These are phyloP conservation scores for Pseudogymnoascus sp. DNA, from an alignment of 2,329 filamentous ascomycete genomes.

Conservation along the genomic window DNA sequence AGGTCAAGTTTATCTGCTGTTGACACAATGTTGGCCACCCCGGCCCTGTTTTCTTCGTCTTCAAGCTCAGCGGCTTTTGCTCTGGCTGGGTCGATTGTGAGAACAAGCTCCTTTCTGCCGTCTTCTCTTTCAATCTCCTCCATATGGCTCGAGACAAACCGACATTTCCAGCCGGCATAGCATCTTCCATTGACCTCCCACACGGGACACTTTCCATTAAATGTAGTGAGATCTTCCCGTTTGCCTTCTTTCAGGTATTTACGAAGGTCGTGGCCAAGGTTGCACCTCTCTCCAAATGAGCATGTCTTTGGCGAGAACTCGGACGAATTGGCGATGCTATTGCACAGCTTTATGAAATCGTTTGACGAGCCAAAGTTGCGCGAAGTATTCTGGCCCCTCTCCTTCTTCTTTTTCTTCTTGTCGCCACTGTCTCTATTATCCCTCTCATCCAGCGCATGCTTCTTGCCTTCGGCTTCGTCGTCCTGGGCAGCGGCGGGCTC, in stretches of 20 bases:
- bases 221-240: conserved; percentile 66
- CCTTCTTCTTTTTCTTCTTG: conserved; percentile 48
- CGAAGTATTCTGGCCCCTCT: conserved; percentile 72
- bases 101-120: conserved; percentile 71
- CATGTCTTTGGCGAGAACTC: conserved; percentile 80
- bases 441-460: conserved; percentile 33
- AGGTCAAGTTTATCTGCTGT: conserved; percentile 65
- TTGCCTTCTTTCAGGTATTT: conserved; percentile 78
- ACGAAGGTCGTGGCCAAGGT: conserved; percentile 73
- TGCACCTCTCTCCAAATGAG: conserved; percentile 71
- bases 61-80: conserved; percentile 17
- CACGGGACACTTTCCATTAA: conserved; percentile 72
- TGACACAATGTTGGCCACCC: conserved; percentile 67
- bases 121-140: conserved; percentile 69
- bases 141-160: conserved; percentile 82
- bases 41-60: conserved; percentile 42
- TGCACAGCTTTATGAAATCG: conserved; percentile 71
- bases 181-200: conserved; percentile 71
- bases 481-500: conserved; percentile 29
- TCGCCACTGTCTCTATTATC: conserved; percentile 29
- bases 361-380: conserved; percentile 72
- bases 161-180: conserved; percentile 84
- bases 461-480: conserved; percentile 49
- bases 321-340: conserved; percentile 57
- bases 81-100: conserved; percentile 40